phyloP scores from a whole-genome alignment of 345 rosid species.

The Lepidium aucheri region DNA sequence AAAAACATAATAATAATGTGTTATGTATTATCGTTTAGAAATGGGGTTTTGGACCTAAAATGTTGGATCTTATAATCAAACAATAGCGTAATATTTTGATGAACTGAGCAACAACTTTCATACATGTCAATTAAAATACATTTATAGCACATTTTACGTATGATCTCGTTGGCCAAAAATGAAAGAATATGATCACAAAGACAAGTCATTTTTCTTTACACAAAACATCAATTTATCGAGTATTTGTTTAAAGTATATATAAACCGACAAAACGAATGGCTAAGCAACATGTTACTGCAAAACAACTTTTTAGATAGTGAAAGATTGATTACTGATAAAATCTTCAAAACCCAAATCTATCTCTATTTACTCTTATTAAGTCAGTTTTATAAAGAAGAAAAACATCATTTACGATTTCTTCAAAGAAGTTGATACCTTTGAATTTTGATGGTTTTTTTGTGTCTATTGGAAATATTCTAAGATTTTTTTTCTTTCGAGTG shows the following conservation, averaged over 20 bases:
- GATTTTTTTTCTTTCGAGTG: no score
- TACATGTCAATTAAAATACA: no score
- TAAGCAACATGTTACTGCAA: constrained; percentile 28
- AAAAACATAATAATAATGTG: no score
- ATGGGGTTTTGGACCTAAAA: no score
- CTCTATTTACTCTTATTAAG: background rate
- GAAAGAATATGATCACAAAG: background rate
- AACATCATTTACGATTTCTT: background rate
- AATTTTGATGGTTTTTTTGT: background rate
- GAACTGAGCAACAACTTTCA: no score
- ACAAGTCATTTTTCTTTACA: constrained; percentile 19
- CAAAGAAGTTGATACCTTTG: background rate
- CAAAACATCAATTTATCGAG: background rate
- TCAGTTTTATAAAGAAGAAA: background rate
- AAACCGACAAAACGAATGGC: background rate
- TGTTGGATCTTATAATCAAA: no score
- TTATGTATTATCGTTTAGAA: no score
- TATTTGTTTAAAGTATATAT: background rate
- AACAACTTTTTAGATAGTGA: background rate
- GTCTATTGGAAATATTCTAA: no score
- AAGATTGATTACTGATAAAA: background rate
- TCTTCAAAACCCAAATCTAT: background rate
- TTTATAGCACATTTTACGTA: background rate
- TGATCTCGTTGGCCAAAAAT: background rate
- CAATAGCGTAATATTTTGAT: no score